Evolutionary conservation across 1,139 yeast species (phyloP).

Genomic region (Candida neerlandica): DNA sequence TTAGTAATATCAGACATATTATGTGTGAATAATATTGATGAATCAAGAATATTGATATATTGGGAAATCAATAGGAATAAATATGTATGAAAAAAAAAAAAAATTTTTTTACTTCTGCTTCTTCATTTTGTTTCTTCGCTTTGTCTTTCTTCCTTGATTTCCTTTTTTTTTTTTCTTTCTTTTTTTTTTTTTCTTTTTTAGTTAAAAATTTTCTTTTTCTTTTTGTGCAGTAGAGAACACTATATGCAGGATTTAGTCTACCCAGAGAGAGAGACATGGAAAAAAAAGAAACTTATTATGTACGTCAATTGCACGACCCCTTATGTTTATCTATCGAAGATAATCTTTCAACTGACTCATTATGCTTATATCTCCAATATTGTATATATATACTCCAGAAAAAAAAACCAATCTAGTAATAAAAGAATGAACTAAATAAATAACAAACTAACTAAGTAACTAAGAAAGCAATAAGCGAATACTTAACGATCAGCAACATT

Average conservation of each 20-base stretch:
- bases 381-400: not conserved
- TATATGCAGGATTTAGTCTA: not conserved
- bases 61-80: not conserved
- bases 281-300: not conserved
- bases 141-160: not conserved
- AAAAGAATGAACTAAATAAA: not conserved
- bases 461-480: not conserved
- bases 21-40: not conserved
- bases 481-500: not conserved
- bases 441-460: no score
- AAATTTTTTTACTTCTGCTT: constrained; percentile 8
- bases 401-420: not conserved
- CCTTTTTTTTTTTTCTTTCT: constrained; percentile 4
- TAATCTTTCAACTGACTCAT: no score
- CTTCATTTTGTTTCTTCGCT: not conserved
- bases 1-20: constrained; percentile 46
- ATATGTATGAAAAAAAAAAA: constrained; percentile 1
- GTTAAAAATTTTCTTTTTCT: not conserved
- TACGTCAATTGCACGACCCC: no score
- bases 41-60: not conserved
- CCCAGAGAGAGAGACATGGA: not conserved
- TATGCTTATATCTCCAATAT: not conserved
- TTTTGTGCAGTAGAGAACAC: not conserved
- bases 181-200: constrained; percentile 4
- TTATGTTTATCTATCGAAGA: no score